Conservation (phyloP, 2,329 filamentous ascomycete genomes). For the Acrocalymma vagum region DNA sequence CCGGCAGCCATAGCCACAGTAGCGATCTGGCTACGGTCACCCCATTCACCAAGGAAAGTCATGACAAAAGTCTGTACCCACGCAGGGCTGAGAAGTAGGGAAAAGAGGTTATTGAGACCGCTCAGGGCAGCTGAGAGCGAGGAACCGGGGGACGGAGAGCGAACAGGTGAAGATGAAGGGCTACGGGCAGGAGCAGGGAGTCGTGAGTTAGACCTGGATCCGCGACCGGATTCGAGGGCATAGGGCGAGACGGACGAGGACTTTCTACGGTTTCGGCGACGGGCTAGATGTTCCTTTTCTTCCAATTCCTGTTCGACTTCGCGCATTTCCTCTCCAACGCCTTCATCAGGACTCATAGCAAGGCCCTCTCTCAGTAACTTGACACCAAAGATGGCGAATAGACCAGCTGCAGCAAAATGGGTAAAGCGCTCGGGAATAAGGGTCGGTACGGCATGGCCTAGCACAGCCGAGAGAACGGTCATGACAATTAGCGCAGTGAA, state of each 20-base stretch:
- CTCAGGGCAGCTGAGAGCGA: constrained; percentile 61
- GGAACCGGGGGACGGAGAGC: constrained; percentile 60
- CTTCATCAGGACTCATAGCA: constrained; percentile 87
- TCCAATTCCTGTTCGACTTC: constrained; percentile 95
- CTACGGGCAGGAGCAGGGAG: constrained; percentile 83
- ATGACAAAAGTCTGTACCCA: constrained; percentile 99
- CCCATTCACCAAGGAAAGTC: constrained; percentile 99
- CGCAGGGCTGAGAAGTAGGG: constrained; percentile 87
- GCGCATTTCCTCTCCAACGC: constrained; percentile 95
- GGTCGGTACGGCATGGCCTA: constrained; percentile 91
- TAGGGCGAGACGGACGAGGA: constrained; percentile 77
- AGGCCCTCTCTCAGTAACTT: constrained; percentile 87
- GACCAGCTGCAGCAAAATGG: constrained; percentile 80
- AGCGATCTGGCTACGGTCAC: constrained; percentile 95
- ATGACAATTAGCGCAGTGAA: constrained; percentile 90
- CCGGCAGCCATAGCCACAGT: constrained; percentile 99
- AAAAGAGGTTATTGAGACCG: constrained; percentile 86
- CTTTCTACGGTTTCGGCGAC: constrained; percentile 66
- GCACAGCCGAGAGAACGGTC: constrained; percentile 91
- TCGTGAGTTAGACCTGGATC: constrained; percentile 76
- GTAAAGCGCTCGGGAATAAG: constrained; percentile 91
- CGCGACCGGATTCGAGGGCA: constrained; percentile 81
- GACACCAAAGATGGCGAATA: constrained; percentile 90
- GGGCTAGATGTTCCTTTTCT: constrained; percentile 84
- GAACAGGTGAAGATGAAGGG: constrained; percentile 67